These are phyloP conservation scores for Astrephomene gubernaculifera DNA, from an alignment of 139 green algal genomes.

Conservation along the genomic window DNA sequence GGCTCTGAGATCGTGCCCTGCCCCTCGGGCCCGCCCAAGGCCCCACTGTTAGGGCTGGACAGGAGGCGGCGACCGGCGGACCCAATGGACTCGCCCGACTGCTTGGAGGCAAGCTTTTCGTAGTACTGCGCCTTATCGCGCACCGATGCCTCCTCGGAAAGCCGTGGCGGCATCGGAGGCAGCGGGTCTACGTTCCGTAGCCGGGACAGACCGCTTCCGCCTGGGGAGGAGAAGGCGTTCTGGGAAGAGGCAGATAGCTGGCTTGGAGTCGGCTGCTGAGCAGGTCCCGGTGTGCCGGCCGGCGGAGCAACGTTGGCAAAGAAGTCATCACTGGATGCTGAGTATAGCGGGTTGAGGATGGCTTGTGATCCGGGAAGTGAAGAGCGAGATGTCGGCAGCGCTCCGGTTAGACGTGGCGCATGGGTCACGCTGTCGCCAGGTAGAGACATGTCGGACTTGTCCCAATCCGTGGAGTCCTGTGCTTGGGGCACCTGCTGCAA, in stretches of 20 bases:
- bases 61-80: no score
- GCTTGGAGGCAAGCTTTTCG: slow-evolving; percentile 27
- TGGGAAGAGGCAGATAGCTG: no score
- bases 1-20: no score
- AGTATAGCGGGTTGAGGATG: slow-evolving; percentile 37
- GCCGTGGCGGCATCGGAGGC: neutral
- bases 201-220: neutral
- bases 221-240: neutral
- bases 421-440: no score
- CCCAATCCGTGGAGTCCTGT: no score
- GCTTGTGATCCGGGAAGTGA: neutral
- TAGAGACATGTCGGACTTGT: no score
- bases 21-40: no score
- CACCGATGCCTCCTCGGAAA: slow-evolving; percentile 26
- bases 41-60: no score
- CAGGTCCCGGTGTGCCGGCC: neutral
- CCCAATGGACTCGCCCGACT: neutral
- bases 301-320: neutral
- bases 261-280: no score
- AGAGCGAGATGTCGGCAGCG: neutral
- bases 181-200: neutral
- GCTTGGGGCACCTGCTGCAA: no score
- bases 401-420: neutral
- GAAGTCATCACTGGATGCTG: slow-evolving; percentile 1
- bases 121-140: slow-evolving; percentile 45